Evolutionary conservation across 1,284 basidiomycete genomes (phyloP).

Genomic region (Singerocomus inundabilis): DNA sequence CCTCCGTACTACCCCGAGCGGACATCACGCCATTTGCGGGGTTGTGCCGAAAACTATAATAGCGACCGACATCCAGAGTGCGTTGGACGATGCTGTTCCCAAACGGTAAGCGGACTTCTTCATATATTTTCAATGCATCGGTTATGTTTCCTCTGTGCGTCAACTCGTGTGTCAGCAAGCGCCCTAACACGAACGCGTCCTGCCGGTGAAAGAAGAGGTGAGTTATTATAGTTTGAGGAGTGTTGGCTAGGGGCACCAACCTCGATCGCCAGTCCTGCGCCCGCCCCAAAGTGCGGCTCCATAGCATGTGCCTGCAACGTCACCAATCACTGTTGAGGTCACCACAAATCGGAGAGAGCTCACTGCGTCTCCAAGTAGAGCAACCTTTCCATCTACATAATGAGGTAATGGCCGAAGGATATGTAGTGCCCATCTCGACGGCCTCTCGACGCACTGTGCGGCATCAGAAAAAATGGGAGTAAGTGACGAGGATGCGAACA

Average conservation of each 20-base stretch:
- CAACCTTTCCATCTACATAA: conserved; percentile 29
- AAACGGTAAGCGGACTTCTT: conserved; percentile 33
- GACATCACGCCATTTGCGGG: neutral
- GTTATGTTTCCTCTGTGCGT: conserved; percentile 21
- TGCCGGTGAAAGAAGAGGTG: conserved; percentile 4
- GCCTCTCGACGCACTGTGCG: conserved; percentile 17
- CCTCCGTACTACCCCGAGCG: neutral
- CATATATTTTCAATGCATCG: conserved; percentile 31
- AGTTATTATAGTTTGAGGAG: neutral
- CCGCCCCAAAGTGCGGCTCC: conserved; percentile 32
- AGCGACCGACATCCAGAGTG: conserved; percentile 1
- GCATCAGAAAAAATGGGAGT: conserved; percentile 1
- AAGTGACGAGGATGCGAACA: neutral
- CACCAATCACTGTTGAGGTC: neutral
- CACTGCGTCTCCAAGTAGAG: conserved; percentile 39
- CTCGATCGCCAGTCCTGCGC: conserved; percentile 36
- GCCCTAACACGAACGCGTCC: conserved; percentile 38
- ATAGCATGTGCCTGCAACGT: conserved; percentile 32
- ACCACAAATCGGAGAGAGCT: neutral
- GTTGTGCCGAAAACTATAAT: conserved; percentile 2
- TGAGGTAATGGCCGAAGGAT: conserved; percentile 30
- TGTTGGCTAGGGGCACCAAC: conserved; percentile 12
- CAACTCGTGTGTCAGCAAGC: conserved; percentile 31
- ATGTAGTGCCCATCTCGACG: conserved; percentile 34
- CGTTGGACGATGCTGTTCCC: conserved; percentile 14